phyloP scores from a whole-genome alignment of 1,139 yeast genomes.

The Barnettozyma hawaiiensis region DNA sequence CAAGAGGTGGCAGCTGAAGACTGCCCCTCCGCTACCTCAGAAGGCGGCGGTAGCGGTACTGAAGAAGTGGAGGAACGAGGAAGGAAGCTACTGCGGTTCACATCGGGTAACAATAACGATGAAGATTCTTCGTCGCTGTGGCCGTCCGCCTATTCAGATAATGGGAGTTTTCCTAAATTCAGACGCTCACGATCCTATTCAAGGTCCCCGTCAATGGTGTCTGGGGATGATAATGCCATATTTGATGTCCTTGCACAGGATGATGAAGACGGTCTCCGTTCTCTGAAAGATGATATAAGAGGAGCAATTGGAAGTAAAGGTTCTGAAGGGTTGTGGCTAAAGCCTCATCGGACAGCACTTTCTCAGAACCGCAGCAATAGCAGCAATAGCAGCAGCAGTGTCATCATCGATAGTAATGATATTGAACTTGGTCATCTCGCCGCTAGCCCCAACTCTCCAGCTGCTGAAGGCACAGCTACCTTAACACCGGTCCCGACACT shows the following conservation, averaged over 20 bases:
- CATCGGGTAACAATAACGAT: not conserved
- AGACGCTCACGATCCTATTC: slow-evolving; percentile 6
- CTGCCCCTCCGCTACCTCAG: not conserved
- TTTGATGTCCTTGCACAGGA: slow-evolving; percentile 3
- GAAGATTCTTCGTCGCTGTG: too few species aligned
- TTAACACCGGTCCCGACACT: not conserved
- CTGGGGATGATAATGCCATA: slow-evolving; percentile 4
- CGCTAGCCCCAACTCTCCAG: not conserved
- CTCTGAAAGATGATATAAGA: slow-evolving; percentile 9
- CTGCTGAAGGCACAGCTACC: not conserved
- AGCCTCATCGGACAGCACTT: too few species aligned
- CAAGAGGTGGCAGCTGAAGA: not conserved
- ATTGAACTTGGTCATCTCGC: slow-evolving; percentile 3
- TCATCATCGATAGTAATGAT: too few species aligned
- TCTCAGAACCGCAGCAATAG: too few species aligned
- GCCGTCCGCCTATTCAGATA: not conserved
- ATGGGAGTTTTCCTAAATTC: not conserved
- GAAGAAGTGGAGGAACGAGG: not conserved
- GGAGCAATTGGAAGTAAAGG: slow-evolving; percentile 12
- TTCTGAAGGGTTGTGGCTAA: slow-evolving; percentile 16
- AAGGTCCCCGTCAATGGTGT: slow-evolving; percentile 4
- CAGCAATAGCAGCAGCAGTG: too few species aligned
- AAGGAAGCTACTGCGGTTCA: not conserved
- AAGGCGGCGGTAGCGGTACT: too few species aligned
- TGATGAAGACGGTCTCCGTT: slow-evolving; percentile 8